Evolutionary conservation across 768 basidiomycete genomes (phyloP).

Genomic region (Suillus subaureus): DNA sequence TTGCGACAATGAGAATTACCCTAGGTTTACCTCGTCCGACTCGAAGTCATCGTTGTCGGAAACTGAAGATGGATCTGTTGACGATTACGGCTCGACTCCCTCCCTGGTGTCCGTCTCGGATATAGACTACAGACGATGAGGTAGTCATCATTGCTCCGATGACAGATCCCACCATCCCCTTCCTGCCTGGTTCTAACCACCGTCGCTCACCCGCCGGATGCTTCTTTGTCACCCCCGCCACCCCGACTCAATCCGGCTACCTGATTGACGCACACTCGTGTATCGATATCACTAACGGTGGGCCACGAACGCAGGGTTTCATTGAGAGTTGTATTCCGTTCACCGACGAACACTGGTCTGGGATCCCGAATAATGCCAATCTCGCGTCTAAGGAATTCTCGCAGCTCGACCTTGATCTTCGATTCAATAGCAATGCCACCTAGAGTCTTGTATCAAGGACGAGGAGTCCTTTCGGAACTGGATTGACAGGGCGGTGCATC

Average conservation of each 20-base stretch:
- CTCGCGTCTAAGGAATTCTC: not conserved
- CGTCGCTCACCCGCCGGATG: slow-evolving; percentile 4
- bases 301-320: not conserved
- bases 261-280: not conserved
- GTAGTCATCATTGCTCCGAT: slow-evolving; percentile 1
- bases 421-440: not conserved
- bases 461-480: not conserved
- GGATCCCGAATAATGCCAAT: not conserved
- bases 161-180: not conserved
- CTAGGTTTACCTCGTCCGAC: not conserved
- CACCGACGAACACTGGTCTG: not conserved
- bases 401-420: not conserved
- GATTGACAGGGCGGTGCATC: not conserved
- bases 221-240: not conserved
- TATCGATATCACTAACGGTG: not conserved
- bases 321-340: not conserved
- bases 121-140: not conserved
- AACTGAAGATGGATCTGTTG: not conserved
- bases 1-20: not conserved
- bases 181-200: not conserved
- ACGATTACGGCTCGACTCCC: not conserved
- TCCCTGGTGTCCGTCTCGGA: not conserved
- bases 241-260: not conserved
- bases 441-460: not conserved
- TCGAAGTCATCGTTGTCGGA: not conserved